Base-by-base conservation (phyloP, 192 early-diverging fungal species). In the Backusella mclennaniae region DNA sequence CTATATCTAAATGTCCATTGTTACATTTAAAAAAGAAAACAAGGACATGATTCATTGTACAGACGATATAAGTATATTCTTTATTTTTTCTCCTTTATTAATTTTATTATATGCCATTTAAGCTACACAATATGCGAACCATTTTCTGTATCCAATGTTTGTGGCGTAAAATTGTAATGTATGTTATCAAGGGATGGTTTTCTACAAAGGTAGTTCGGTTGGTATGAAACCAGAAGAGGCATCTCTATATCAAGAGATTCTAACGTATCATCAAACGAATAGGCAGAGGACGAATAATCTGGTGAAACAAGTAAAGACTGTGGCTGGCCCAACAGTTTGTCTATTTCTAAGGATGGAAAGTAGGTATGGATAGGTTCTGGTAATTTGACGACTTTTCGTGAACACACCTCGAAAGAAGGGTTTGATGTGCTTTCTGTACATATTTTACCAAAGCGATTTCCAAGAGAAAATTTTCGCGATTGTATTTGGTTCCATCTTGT, bases 401-500 rank as follows among this genome's bases (percentile, higher is more conserved):
- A n/a, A 52, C 6, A 0, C n/a, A 6, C 2, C 33, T 33, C 33
- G 31, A 2, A 31, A 31, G 31, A 31, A 33, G 33, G n/a, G 1
- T 53, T 19, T 21, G 6, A 53, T n/a, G 49, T 6, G 6, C 8
- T 53, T n/a, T 53, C n/a, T 53, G 49, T 33, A 33, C 2, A 33
- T 3, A 3, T 17, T 36, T 35, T 38, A 19, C 12, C 17, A 9
- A 33, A 19, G 66, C 66, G 12, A 33, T 35, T 67, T 67, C 38
- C 38, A 3, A 35, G 33, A 33, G 33, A 3, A 33, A 33, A 2
- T 19, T 35, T 31, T 9, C 41, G 36, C 38, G 38, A 69, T 4
- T 38, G 19, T 38, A 69, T 29, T 66, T 89, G 87, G 11, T 86
- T 86, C 87, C 87, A 89, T 23, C 87, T 80, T 4, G 87, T 89